Percentiles rank a stretch among this genome's conserved stretches.
Evolutionary conservation across 1,139 yeast genomes (phyloP).

Genomic region (Starmera stellimalicola): DNA sequence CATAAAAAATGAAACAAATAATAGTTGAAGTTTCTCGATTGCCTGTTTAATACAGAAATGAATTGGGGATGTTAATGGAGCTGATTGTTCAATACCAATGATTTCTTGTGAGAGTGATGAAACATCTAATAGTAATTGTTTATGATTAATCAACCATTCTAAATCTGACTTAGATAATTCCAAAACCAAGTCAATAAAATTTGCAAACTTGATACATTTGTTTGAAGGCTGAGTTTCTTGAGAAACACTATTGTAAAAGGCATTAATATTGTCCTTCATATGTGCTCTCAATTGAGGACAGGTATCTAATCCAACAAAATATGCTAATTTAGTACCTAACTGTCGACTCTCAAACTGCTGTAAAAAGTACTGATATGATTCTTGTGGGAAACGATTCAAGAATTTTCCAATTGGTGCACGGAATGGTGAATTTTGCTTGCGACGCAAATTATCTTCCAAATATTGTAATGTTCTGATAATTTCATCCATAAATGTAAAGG

Average conservation of each 20-base stretch:
- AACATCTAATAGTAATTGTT: constrained; percentile 37
- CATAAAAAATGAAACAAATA: constrained; percentile 42
- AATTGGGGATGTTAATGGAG: constrained; percentile 47
- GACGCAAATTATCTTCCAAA: constrained; percentile 74
- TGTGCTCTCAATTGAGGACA: constrained; percentile 48
- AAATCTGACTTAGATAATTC: constrained; percentile 44
- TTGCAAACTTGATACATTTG: constrained; percentile 58
- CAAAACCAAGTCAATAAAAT: constrained; percentile 54
- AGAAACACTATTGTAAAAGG: constrained; percentile 27
- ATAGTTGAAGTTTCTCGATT: constrained; percentile 46
- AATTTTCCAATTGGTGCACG: constrained; percentile 86
- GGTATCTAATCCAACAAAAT: constrained; percentile 49
- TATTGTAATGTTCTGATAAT: constrained; percentile 66
- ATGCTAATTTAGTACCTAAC: constrained; percentile 55
- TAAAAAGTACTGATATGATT: constrained; percentile 63
- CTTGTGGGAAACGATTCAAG: constrained; percentile 71
- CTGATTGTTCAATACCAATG: constrained; percentile 28
- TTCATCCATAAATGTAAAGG: constrained; percentile 86
- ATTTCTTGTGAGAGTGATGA: constrained; percentile 38
- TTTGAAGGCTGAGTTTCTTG: constrained; percentile 42
- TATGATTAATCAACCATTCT: constrained; percentile 55
- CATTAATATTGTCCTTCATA: constrained; percentile 42
- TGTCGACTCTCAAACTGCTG: constrained; percentile 60
- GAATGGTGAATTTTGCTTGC: constrained; percentile 84
- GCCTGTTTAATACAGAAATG: constrained; percentile 75